Conservation (phyloP, 345 rosid species). For the Pistacia vera region DNA sequence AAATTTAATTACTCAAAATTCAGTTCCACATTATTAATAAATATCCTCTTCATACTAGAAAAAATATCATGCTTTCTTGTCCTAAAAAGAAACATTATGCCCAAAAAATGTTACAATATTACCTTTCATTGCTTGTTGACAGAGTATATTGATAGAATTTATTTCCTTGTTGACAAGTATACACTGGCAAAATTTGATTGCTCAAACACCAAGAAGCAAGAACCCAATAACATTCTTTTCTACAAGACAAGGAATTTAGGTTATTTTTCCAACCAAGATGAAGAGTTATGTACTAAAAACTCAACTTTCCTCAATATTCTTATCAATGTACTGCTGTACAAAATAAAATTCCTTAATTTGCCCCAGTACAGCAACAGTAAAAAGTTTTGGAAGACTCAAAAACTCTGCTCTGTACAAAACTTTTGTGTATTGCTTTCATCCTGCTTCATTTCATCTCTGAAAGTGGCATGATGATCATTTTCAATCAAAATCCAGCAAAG, state of each 20-base stretch:
- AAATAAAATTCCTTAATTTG: constrained; percentile 16
- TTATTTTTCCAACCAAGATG: constrained; percentile 1
- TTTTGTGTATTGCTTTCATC: constrained; percentile 20
- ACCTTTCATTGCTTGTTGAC: background rate
- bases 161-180: constrained; percentile 4
- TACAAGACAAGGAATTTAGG: constrained; percentile 14
- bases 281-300: constrained; percentile 16
- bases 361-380: constrained; percentile 20
- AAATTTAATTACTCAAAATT: too few species aligned
- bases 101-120: background rate
- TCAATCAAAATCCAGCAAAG: constrained; percentile 5
- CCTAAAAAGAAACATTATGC: too few species aligned
- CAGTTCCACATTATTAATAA: too few species aligned
- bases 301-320: constrained; percentile 11
- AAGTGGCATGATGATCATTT: constrained; percentile 14
- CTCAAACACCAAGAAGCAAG: background rate
- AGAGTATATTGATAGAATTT: background rate
- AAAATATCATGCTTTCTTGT: too few species aligned
- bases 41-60: too few species aligned
- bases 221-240: constrained; percentile 3
- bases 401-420: constrained; percentile 35
- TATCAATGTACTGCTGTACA: constrained; percentile 34
- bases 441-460: background rate
- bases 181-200: constrained; percentile 17
- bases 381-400: constrained; percentile 15